A percentile compares a stretch with the other conserved stretches of the same genome.
phyloP scores from a whole-genome alignment of 495 filamentous ascomycete species.

The Rusavskia elegans region DNA sequence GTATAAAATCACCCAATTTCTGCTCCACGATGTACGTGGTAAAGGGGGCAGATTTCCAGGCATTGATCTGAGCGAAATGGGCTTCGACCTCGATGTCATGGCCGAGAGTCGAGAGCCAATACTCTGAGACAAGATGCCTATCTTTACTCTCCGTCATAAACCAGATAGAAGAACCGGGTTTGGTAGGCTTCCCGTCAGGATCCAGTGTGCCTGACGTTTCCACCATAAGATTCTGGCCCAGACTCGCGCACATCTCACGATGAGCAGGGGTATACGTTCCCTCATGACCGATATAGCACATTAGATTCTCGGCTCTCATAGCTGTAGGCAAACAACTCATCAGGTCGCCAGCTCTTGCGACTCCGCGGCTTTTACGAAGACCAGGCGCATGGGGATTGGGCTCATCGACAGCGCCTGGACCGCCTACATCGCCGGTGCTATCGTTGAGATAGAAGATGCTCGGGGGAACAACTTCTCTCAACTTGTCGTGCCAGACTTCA shows the following conservation, averaged over 20 bases:
- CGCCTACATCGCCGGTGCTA: conserved; percentile 40
- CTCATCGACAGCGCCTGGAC: conserved; percentile 28
- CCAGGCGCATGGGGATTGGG: conserved; percentile 14
- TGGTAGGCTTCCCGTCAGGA: conserved; percentile 50
- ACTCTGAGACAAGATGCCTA: conserved; percentile 71
- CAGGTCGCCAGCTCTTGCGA: conserved; percentile 63
- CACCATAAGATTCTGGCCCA: conserved; percentile 97
- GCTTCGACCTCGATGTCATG: conserved; percentile 94
- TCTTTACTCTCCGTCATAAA: conserved; percentile 95
- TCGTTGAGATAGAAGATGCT: conserved; percentile 78
- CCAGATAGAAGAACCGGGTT: conserved; percentile 82
- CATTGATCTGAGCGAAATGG: conserved; percentile 85
- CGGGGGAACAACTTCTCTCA: conserved; percentile 61
- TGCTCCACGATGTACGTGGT: conserved; percentile 88
- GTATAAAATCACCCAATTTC: conserved; percentile 80
- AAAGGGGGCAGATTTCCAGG: conserved; percentile 86
- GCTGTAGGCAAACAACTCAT: conserved; percentile 80
- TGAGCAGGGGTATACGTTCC: conserved; percentile 94
- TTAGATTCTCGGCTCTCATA: conserved; percentile 88
- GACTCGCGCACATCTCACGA: conserved; percentile 90
- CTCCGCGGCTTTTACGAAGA: conserved; percentile 23
- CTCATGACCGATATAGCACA: conserved; percentile 97
- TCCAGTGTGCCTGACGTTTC: conserved; percentile 48
- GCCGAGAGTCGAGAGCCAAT: conserved; percentile 77
- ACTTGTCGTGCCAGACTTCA: conserved; percentile 58